Evolutionary conservation across 2,329 filamentous ascomycete species (phyloP), one percentile per base, ranked within the genome.

Genomic region (Venturia effusa): DNA sequence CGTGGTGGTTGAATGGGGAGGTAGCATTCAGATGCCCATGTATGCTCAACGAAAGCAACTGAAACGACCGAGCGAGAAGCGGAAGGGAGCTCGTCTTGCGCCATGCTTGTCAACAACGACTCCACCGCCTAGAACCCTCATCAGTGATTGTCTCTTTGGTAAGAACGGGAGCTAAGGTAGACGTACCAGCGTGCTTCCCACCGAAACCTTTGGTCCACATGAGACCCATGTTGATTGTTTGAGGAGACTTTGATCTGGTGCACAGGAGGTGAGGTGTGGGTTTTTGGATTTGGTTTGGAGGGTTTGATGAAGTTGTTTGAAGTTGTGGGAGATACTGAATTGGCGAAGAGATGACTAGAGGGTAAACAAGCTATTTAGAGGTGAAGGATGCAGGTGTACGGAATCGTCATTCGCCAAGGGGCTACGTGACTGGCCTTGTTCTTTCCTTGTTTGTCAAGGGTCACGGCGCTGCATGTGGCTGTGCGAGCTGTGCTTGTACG

Each of bases 61-160:
- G 69, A 83, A 78, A 51, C 76, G 75, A 55, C 81, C 80, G 66
- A 76, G 73, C 40, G 76, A 77, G 69, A 83, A 76, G 45, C 80
- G 74, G 70, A 81, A 83, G 6, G 81, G 79, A 32, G 80, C 79
- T 62, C 79, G 74, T 45, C 77, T 76, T 1, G 78, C 73, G 61
- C 82, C 82, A 68, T 83, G 76, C 68, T 78, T 78, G 73, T 83
- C 80, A 65, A 79, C 80, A 13, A 78, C 74, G 61, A 84, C 70
- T 66, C 78, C 80, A 41, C 79, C 81, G 62, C 80, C 80, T 78
- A 59, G 61, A 4, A 22, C 2, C 30, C 13, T 41, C 64, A 65
- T 74, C 65, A 73, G 69, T 59, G 43, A 62, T 24, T 11, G 24
- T 13, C 37, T 57, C 5, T 17, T 11, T n/a, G 8, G 27, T 34